Evolutionary conservation across 805 yeast species (phyloP).

Genomic region (Wickerhamomyces chambardii): DNA sequence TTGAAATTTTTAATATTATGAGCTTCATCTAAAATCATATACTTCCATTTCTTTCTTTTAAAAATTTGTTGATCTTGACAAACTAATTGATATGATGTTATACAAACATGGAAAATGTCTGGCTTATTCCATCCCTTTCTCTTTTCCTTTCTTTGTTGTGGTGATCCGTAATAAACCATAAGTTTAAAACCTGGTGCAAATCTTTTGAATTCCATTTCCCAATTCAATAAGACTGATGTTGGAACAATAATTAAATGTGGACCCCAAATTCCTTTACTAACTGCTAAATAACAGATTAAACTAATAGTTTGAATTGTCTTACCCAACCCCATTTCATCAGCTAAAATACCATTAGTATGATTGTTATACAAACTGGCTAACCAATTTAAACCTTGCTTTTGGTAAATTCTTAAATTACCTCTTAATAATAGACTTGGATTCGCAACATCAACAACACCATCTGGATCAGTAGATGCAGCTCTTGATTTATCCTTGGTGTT

Average conservation of each 20-base stretch:
- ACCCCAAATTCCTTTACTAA: constrained; percentile 94
- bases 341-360: constrained; percentile 91
- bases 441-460: constrained; percentile 62
- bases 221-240: constrained; percentile 91
- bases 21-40: constrained; percentile 96
- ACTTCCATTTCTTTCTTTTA: constrained; percentile 88
- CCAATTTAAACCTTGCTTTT: constrained; percentile 96
- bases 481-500: constrained; percentile 3
- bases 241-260: constrained; percentile 97
- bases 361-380: constrained; percentile 87
- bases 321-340: constrained; percentile 99
- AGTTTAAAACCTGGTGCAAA: constrained; percentile 98
- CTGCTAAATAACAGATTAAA: constrained; percentile 77
- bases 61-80: constrained; percentile 95
- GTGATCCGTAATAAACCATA: constrained; percentile 91
- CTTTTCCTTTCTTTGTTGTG: constrained; percentile 92
- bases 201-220: constrained; percentile 99
- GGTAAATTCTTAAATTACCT: constrained; percentile 84
- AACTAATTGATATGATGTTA: constrained; percentile 95
- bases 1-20: constrained; percentile 95
- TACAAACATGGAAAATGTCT: constrained; percentile 93
- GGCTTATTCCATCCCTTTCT: constrained; percentile 97
- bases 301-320: constrained; percentile 96
- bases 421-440: constrained; percentile 60
- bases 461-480: constrained; percentile 12